Conservation (phyloP, 345 rosid species). For the Camelina hispida region DNA sequence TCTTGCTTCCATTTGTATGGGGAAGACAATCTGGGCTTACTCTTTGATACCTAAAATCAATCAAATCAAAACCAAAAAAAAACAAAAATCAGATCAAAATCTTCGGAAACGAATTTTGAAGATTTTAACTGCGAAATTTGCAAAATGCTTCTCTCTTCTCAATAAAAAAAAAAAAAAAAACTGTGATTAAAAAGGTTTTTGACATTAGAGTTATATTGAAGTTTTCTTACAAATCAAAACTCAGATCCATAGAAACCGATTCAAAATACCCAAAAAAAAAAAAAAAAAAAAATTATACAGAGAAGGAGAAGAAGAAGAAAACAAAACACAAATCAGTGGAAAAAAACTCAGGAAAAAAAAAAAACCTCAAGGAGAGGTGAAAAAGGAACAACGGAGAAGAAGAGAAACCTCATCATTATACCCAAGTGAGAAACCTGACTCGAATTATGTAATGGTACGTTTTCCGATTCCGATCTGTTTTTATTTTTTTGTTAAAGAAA, state of each 20-base stretch:
- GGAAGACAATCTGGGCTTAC: conserved; percentile 64
- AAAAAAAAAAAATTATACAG: neutral
- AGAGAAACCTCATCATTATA: conserved; percentile 50
- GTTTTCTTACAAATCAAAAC: conserved; percentile 33
- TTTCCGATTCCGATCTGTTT: conserved; percentile 37
- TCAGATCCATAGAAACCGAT: conserved; percentile 36
- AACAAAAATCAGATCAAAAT: conserved; percentile 14
- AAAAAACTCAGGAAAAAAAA: conserved; percentile 11
- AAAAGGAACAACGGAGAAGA: conserved; percentile 20
- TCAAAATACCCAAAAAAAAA: neutral
- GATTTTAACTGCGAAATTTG: neutral
- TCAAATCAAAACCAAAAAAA: neutral
- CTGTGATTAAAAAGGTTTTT: conserved; percentile 4
- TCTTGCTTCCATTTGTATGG: conserved; percentile 50
- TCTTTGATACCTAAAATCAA: conserved; percentile 62
- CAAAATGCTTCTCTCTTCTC: conserved; percentile 7
- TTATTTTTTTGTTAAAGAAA: neutral
- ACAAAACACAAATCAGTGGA: neutral
- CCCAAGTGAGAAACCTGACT: conserved; percentile 35
- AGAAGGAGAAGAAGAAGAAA: neutral
- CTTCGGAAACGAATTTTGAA: neutral
- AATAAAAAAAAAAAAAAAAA: no score
- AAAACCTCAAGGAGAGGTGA: neutral
- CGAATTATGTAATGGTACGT: conserved; percentile 20
- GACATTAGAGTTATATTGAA: conserved; percentile 23